phyloP scores from a whole-genome alignment of 2,329 filamentous ascomycete species.

The Fusarium solani-melongenae region DNA sequence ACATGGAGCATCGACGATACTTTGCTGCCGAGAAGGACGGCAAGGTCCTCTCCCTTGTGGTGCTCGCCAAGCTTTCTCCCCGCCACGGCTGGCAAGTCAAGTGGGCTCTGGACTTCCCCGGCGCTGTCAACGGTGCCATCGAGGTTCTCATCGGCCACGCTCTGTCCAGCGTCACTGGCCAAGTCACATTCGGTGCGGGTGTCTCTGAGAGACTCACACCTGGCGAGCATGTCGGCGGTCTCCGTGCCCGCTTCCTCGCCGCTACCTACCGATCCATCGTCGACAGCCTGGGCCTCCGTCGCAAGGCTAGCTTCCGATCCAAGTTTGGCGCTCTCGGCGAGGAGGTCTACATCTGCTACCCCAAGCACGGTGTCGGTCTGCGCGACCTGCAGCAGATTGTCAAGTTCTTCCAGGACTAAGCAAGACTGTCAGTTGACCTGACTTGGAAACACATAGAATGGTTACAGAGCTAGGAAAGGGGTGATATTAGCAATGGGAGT shows the following conservation, averaged over 20 bases:
- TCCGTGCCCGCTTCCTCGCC: constrained; percentile 83
- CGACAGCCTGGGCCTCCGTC: constrained; percentile 82
- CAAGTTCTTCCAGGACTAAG: constrained; percentile 85
- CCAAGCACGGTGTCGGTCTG: constrained; percentile 84
- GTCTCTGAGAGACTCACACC: constrained; percentile 79
- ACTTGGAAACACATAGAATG: constrained; percentile 2
- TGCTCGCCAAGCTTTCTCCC: constrained; percentile 83
- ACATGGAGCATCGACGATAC: constrained; percentile 85
- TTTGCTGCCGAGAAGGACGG: constrained; percentile 83
- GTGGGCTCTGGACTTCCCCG: constrained; percentile 94
- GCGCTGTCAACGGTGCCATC: constrained; percentile 86
- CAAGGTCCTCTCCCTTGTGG: constrained; percentile 80
- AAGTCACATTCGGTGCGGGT: constrained; percentile 88
- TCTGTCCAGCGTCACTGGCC: constrained; percentile 62
- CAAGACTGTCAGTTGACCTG: not conserved
- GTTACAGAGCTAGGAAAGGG: not conserved
- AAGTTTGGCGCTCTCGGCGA: constrained; percentile 90
- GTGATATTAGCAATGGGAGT: constrained; percentile 3
- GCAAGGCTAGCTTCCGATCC: constrained; percentile 89
- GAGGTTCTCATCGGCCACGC: constrained; percentile 83
- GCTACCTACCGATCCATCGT: constrained; percentile 86
- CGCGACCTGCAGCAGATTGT: constrained; percentile 86
- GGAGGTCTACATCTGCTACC: constrained; percentile 90
- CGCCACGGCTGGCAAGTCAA: constrained; percentile 93
- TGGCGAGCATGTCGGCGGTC: constrained; percentile 83